Percentiles rank a stretch among this genome's conserved stretches.
phyloP scores from a whole-genome alignment of 768 basidiomycete species.

The Omphalotus guepiniiformis region DNA sequence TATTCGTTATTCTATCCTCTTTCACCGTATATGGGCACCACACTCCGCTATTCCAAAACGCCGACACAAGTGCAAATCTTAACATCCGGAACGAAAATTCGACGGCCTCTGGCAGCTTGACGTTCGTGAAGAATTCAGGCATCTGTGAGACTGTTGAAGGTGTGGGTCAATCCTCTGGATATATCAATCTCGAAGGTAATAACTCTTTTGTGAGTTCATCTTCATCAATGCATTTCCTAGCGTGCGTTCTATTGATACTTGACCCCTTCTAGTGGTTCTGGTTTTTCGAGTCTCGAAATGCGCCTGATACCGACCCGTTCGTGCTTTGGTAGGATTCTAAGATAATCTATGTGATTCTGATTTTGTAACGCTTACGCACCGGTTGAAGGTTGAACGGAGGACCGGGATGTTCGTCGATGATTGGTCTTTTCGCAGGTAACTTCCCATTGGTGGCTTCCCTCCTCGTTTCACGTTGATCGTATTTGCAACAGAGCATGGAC shows the following conservation, averaged over 20 bases:
- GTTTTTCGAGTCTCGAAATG: conserved; percentile 44
- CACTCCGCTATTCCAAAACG: too few species aligned
- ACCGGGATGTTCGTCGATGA: conserved; percentile 39
- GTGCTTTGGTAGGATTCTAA: conserved; percentile 33
- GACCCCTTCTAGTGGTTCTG: conserved; percentile 39
- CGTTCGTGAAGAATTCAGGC: conserved; percentile 29
- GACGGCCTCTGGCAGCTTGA: too few species aligned
- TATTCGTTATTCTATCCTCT: too few species aligned
- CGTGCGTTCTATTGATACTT: neutral
- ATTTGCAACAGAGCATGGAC: conserved; percentile 40
- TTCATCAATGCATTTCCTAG: neutral
- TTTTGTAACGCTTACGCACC: neutral
- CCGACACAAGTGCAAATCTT: too few species aligned
- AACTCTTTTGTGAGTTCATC: conserved; percentile 36
- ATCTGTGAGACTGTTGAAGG: conserved; percentile 42
- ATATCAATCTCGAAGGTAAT: conserved; percentile 37
- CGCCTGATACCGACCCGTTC: conserved; percentile 40
- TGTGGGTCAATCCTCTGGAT: conserved; percentile 39
- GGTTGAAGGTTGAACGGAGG: conserved; percentile 31
- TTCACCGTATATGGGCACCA: too few species aligned
- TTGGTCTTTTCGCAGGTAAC: conserved; percentile 33
- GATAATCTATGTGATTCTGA: neutral
- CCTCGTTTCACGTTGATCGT: too few species aligned
- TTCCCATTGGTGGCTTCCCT: too few species aligned
- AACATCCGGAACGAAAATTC: too few species aligned